These are phyloP conservation scores for Phaeosphaeriaceae sp. DNA, from an alignment of 2,329 filamentous ascomycete species.

Conservation along the genomic window DNA sequence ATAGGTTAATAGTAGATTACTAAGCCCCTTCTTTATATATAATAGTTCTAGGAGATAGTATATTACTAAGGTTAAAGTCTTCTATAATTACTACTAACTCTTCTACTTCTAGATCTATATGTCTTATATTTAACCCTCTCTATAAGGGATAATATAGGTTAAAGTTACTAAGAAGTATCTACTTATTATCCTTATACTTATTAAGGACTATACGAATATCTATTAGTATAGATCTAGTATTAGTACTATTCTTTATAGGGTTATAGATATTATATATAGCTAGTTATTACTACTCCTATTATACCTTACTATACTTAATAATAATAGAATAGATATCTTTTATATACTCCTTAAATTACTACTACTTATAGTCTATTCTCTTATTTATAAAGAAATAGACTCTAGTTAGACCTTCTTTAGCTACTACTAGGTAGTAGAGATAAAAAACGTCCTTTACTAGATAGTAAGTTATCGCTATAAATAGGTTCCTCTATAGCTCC, in stretches of 20 bases:
- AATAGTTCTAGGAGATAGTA: conserved; percentile 8
- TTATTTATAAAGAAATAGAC: conserved; percentile 37
- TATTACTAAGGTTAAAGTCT: conserved; percentile 11
- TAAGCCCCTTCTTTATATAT: conserved; percentile 13
- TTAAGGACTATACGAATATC: conserved; percentile 1
- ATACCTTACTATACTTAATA: conserved; percentile 2
- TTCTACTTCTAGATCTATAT: conserved; percentile 11
- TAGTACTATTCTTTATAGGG: conserved; percentile 11
- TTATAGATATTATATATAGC: conserved; percentile 28
- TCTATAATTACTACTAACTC: conserved; percentile 15
- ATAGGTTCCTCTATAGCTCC: conserved; percentile 28
- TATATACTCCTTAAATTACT: conserved; percentile 18
- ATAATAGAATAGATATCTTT: conserved; percentile 23
- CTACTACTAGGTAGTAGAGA: too few relatives aligned
- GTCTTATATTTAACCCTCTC: conserved; percentile 10
- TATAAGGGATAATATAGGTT: conserved; percentile 17
- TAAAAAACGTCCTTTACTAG: conserved; percentile 23
- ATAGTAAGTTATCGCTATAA: conserved; percentile 27
- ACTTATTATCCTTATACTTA: conserved; percentile 4
- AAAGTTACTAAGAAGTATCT: conserved; percentile 16
- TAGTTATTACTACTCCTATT: conserved; percentile 2
- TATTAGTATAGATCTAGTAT: conserved; percentile 8
- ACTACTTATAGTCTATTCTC: conserved; percentile 18
- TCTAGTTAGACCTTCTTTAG: conserved; percentile 17
- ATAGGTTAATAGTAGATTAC: conserved; percentile 16